A percentile compares a stretch with the other conserved stretches of the same genome.
Conservation (phyloP, 148 eudicot genomes). For the Beta vulgaris region DNA sequence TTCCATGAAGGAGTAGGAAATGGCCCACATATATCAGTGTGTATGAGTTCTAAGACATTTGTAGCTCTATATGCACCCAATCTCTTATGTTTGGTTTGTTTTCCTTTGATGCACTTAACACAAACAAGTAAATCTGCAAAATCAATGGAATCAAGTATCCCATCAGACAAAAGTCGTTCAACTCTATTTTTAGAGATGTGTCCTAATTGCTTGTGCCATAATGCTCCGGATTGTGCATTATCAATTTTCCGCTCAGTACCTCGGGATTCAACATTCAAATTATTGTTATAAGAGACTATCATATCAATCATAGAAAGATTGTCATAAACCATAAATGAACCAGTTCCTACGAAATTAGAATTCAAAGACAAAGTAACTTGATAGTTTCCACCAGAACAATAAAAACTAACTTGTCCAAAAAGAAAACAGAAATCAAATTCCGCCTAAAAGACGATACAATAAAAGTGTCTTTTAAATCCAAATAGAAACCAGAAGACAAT, state of each 20-base stretch:
- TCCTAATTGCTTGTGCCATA: slow-evolving; percentile 1
- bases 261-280: background rate
- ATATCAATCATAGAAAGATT: background rate
- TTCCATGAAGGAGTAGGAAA: slow-evolving; percentile 12
- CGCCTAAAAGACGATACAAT: slow-evolving; percentile 9
- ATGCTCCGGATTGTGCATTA: background rate
- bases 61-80: background rate
- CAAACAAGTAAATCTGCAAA: slow-evolving; percentile 4
- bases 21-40: slow-evolving; percentile 15
- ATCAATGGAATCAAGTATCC: slow-evolving; percentile 6
- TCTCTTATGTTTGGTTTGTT: background rate
- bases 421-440: slow-evolving; percentile 3
- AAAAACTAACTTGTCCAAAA: slow-evolving; percentile 6
- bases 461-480: slow-evolving; percentile 16
- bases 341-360: slow-evolving; percentile 4
- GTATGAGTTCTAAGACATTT: slow-evolving; percentile 10
- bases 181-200: slow-evolving; percentile 11
- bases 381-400: slow-evolving; percentile 10
- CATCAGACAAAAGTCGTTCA: slow-evolving; percentile 18
- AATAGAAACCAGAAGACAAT: background rate
- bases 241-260: slow-evolving; percentile 4
- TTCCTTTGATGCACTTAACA: slow-evolving; percentile 4
- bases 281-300: background rate
- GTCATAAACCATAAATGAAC: background rate
- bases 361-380: slow-evolving; percentile 3